Percentiles rank a stretch among this genome's conserved stretches.
phyloP scores from a whole-genome alignment of 148 eudicot genomes.

The Gaultheria prostrata region DNA sequence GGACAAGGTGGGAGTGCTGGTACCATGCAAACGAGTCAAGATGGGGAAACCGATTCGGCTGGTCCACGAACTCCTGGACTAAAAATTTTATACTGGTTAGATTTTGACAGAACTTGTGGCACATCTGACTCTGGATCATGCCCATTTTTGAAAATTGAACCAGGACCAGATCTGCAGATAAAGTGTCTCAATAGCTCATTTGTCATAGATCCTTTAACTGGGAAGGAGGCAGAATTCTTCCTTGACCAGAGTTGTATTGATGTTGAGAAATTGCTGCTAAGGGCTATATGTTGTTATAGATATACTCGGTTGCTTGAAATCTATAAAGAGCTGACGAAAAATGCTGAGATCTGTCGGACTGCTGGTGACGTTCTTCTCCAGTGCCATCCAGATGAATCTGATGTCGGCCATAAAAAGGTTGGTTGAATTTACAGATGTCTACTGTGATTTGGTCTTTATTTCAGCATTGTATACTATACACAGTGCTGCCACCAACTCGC shows the following conservation, averaged over 20 bases:
- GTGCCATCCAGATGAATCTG: constrained; percentile 42
- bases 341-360: constrained; percentile 57
- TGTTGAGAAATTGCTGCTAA: constrained; percentile 80
- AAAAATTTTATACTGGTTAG: constrained; percentile 88
- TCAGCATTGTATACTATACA: not conserved
- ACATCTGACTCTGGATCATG: constrained; percentile 57
- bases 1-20: constrained; percentile 58
- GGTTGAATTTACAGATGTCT: constrained; percentile 15
- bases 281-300: constrained; percentile 80
- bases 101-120: constrained; percentile 57
- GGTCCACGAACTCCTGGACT: constrained; percentile 81
- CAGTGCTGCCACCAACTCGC: not conserved
- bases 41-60: constrained; percentile 79
- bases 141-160: constrained; percentile 88
- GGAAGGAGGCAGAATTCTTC: constrained; percentile 78
- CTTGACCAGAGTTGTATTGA: constrained; percentile 85
- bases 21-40: constrained; percentile 59
- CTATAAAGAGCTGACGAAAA: constrained; percentile 70
- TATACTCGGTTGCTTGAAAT: constrained; percentile 93
- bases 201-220: constrained; percentile 81
- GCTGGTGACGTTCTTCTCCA: constrained; percentile 70
- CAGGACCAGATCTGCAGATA: constrained; percentile 76
- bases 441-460: constrained; percentile 2
- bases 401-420: constrained; percentile 50
- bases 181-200: constrained; percentile 85